A percentile compares a stretch with the other conserved stretches of the same genome.
Conservation (phyloP, 768 basidiomycete genomes). For the Podaxis rugospora region DNA sequence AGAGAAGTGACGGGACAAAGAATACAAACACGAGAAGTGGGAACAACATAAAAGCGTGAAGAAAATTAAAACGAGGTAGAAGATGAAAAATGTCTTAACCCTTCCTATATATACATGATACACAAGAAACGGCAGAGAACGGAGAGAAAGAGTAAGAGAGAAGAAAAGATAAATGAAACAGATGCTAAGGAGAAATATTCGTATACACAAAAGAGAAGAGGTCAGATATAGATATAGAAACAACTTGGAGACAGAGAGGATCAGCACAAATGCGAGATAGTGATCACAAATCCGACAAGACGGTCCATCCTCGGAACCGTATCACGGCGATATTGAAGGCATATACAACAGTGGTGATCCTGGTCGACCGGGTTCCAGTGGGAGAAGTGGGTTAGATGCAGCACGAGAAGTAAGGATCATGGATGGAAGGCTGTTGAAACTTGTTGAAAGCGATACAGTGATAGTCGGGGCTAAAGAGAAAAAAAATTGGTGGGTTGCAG, state of each 20-base stretch:
- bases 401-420: not conserved
- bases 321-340: not conserved
- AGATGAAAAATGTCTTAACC: not conserved
- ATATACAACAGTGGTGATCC: not conserved
- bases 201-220: not conserved
- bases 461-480: not conserved
- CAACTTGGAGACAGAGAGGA: not conserved
- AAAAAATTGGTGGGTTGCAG: not conserved
- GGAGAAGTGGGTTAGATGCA: slow-evolving; percentile 16
- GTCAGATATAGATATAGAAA: not conserved
- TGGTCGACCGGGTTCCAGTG: slow-evolving; percentile 7
- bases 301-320: not conserved
- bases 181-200: not conserved
- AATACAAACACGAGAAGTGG: not conserved
- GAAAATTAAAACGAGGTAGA: not conserved
- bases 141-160: not conserved
- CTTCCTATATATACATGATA: not conserved
- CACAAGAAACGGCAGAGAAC: slow-evolving; percentile 1
- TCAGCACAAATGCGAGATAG: not conserved
- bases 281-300: not conserved
- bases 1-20: not conserved
- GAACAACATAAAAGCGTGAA: not conserved
- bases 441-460: slow-evolving; percentile 15
- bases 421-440: not conserved
- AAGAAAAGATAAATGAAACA: not conserved